Evolutionary conservation across 805 yeast species (phyloP), one percentile per base, ranked within the genome.

Genomic region (Metschnikowia cubensis): DNA sequence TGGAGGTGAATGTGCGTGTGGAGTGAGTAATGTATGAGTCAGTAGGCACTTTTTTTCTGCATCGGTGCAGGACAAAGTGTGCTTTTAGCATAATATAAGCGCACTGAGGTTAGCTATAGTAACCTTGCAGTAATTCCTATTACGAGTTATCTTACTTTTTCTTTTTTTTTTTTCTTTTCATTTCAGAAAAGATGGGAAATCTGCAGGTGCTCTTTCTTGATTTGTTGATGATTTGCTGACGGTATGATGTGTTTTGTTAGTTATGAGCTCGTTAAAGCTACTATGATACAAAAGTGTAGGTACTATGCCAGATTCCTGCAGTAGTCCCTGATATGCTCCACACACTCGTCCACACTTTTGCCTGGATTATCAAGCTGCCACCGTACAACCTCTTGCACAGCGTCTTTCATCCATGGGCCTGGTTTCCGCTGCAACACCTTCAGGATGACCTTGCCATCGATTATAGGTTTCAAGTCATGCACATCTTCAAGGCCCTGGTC

Each of bases 351-450:
- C 45, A 69, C 71, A 0, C 75, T 63, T 7, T 75, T 75, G 0
- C 59, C 62, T 0, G 96, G 96, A 59, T 89, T 66, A 55, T 85
- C 90, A 48, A 91, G 70, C 68, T 91, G 97, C 90, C 91, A 87
- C 17, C 74, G 66, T 32, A 89, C 64, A 5, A 87, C 74, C 41
- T 75, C 66, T 6, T 81, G 80, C 51, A 81, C 76, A 7, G 83
- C 67, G 7, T 66, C 67, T 7, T 80, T 74, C 77, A 92, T 74
- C 97, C 97, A 90, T 5, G 91, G 90, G 0, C 99, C 99, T 0
- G 92, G 88, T 60, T 85, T 86, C 49, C 73, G 70, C 20, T 74
- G 68, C 29, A 87, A 65, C 18, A 72, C 65, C 39, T 71, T 67
- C 46, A 78, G 69, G 41, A 92, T 65, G 41, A 80, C 78, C 57